Evolutionary conservation across 805 yeast genomes (phyloP).

Genomic region (Saturnispora ahearnii): DNA sequence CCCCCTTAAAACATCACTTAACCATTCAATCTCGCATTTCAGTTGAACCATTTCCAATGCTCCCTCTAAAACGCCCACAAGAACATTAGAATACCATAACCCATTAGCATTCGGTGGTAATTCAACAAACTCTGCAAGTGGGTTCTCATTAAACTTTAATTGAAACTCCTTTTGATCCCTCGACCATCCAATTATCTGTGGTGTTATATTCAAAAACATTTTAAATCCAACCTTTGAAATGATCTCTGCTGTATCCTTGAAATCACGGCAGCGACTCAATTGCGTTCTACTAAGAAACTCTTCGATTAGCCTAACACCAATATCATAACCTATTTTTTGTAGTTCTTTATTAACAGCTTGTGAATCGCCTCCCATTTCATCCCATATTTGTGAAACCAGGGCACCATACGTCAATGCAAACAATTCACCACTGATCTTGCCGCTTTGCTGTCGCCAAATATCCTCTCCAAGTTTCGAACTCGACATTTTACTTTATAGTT

Average conservation of each 20-base stretch:
- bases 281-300: constrained; percentile 87
- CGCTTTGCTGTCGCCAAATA: constrained; percentile 81
- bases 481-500: background rate
- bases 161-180: constrained; percentile 67
- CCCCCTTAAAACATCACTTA: constrained; percentile 75
- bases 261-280: constrained; percentile 68
- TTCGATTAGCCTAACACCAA: constrained; percentile 84
- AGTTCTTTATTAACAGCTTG: constrained; percentile 71
- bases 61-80: constrained; percentile 86
- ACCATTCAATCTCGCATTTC: constrained; percentile 75
- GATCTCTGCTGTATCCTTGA: constrained; percentile 82
- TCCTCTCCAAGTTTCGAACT: constrained; percentile 59
- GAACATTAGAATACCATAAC: constrained; percentile 87
- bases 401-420: constrained; percentile 95
- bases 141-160: constrained; percentile 71
- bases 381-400: constrained; percentile 82
- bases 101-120: constrained; percentile 68
- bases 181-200: constrained; percentile 61
- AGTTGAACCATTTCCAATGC: constrained; percentile 93
- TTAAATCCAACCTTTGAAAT: constrained; percentile 84
- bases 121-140: constrained; percentile 91
- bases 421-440: constrained; percentile 85
- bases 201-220: constrained; percentile 75
- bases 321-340: constrained; percentile 91
- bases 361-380: constrained; percentile 72